These are phyloP conservation scores for Clonostachys rhizophaga DNA, from an alignment of 2,329 filamentous ascomycete genomes.

Conservation along the genomic window DNA sequence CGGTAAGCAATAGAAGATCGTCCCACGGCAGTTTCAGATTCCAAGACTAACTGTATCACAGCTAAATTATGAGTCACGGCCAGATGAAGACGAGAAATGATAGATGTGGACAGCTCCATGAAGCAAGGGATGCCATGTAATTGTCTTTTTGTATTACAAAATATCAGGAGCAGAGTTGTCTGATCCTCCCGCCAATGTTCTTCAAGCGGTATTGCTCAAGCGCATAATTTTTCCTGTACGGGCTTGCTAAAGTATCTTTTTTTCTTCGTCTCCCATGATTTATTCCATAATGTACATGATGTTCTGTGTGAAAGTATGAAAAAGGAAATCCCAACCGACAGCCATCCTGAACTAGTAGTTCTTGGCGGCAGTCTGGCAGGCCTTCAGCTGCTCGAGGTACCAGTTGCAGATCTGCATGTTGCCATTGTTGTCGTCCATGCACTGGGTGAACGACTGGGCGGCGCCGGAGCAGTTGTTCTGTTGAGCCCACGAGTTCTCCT, in stretches of 20 bases:
- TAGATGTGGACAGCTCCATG: conserved; percentile 2
- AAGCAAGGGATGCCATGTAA: conserved; percentile 14
- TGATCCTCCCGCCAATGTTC: too few relatives aligned
- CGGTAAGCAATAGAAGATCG: conserved; percentile 48
- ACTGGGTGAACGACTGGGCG: conserved; percentile 83
- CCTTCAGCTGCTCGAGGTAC: conserved; percentile 97
- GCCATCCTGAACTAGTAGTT: conserved; percentile 49
- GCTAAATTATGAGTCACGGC: conserved; percentile 66
- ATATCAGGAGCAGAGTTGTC: neutral
- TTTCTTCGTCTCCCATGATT: conserved; percentile 1
- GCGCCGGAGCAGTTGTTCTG: conserved; percentile 71
- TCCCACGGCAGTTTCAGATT: neutral
- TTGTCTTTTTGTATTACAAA: neutral
- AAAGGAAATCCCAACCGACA: too few relatives aligned
- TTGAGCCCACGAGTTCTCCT: conserved; percentile 47
- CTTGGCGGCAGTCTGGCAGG: conserved; percentile 74
- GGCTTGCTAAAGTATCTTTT: neutral
- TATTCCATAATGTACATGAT: conserved; percentile 1
- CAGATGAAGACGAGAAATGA: conserved; percentile 49
- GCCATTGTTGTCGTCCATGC: conserved; percentile 92
- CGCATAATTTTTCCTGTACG: too few relatives aligned
- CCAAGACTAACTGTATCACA: conserved; percentile 18
- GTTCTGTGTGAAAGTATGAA: too few relatives aligned
- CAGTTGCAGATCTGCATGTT: conserved; percentile 95
- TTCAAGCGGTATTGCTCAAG: too few relatives aligned